Percentiles rank a stretch among this genome's conserved stretches.
phyloP scores from a whole-genome alignment of 768 basidiomycete genomes.

The Amanita rubescens region DNA sequence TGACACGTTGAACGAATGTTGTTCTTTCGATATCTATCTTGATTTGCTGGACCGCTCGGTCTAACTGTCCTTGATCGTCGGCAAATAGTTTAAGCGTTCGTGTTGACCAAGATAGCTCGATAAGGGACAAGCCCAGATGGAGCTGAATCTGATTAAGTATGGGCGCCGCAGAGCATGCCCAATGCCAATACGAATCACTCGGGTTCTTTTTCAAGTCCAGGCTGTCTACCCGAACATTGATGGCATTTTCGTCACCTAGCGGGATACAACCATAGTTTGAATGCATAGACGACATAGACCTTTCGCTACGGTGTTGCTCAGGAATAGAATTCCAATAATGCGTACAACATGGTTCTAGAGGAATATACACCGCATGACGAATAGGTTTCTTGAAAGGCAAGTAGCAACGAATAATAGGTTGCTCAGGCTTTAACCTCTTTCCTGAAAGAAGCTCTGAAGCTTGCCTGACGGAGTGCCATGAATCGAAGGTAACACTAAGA shows the following conservation, averaged over 20 bases:
- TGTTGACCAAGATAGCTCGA: slow-evolving; percentile 3
- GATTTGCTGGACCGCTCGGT: neutral
- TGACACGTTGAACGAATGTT: neutral
- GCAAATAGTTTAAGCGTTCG: slow-evolving; percentile 5
- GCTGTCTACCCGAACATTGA: neutral
- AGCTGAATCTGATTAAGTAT: neutral
- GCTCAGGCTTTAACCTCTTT: neutral
- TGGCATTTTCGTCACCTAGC: neutral
- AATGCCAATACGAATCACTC: neutral
- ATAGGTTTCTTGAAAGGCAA: slow-evolving; percentile 1
- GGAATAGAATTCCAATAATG: neutral
- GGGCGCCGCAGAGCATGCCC: slow-evolving; percentile 1
- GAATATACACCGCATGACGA: neutral
- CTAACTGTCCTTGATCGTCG: neutral
- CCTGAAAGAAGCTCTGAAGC: slow-evolving; percentile 1
- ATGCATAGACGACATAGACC: neutral
- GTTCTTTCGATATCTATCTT: neutral
- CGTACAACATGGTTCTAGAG: neutral
- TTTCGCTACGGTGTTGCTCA: slow-evolving; percentile 1
- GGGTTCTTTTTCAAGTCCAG: neutral
- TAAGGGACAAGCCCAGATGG: neutral
- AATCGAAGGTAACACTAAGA: neutral
- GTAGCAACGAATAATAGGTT: slow-evolving; percentile 1
- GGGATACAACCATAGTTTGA: neutral
- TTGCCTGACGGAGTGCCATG: neutral